phyloP scores from a whole-genome alignment of 192 early-diverging fungal species.

The Coemansia sp. region DNA sequence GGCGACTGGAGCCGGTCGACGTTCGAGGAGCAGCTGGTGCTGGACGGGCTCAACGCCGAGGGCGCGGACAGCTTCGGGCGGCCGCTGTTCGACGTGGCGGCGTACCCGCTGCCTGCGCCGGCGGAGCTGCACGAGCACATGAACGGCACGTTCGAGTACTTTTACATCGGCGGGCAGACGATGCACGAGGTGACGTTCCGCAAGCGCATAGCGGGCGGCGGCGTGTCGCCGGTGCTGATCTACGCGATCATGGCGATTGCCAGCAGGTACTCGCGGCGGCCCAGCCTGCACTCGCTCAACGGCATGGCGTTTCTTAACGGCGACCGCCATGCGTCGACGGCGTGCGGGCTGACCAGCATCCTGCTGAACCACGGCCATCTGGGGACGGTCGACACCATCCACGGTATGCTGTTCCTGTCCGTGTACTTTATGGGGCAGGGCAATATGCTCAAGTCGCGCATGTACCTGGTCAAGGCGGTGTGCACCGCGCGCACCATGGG shows the following conservation, averaged over 20 bases:
- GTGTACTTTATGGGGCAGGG: conserved; percentile 59
- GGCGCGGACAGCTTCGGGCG: conserved; percentile 50
- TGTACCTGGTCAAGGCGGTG: conserved; percentile 57
- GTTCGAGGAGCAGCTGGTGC: conserved; percentile 43
- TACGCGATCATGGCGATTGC: conserved; percentile 56
- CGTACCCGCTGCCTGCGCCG: conserved; percentile 31
- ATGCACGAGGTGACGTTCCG: conserved; percentile 49
- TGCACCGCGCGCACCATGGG: conserved; percentile 54
- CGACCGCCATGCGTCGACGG: conserved; percentile 49
- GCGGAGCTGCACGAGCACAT: conserved; percentile 50
- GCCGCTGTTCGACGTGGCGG: conserved; percentile 35
- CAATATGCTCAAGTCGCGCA: conserved; percentile 56
- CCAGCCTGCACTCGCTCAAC: conserved; percentile 56
- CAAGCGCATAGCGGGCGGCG: conserved; percentile 20
- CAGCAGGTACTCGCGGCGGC: conserved; percentile 53
- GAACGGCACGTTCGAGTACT: conserved; percentile 56
- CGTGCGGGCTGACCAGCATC: conserved; percentile 48
- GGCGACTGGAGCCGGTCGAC: conserved; percentile 32
- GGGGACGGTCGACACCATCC: conserved; percentile 43
- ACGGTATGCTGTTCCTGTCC: conserved; percentile 55
- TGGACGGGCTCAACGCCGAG: conserved; percentile 37
- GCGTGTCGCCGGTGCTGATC: conserved; percentile 50
- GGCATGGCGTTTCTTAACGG: conserved; percentile 56
- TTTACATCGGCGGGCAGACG: conserved; percentile 55
- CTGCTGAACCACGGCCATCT: conserved; percentile 49